Evolutionary conservation across 2,329 filamentous ascomycete genomes (phyloP).

Genomic region (Xylariaceae sp.): DNA sequence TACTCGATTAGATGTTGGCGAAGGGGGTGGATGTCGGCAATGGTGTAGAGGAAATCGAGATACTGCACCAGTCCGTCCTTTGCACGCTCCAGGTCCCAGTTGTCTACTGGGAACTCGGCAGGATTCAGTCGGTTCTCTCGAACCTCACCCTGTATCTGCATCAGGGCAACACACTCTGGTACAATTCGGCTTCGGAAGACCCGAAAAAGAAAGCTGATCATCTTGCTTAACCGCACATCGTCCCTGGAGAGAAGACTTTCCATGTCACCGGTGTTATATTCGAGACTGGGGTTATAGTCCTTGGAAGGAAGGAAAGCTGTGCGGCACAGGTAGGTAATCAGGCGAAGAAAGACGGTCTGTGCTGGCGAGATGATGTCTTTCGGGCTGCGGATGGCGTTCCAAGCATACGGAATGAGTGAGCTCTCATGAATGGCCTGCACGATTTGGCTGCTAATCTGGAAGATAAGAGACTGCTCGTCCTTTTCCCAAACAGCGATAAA

Average conservation of each 20-base stretch:
- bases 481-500: constrained; percentile 98
- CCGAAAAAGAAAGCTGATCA: constrained; percentile 83
- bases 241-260: constrained; percentile 35
- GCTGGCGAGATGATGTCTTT: constrained; percentile 96
- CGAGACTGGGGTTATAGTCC: constrained; percentile 24
- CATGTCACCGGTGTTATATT: constrained; percentile 14
- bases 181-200: constrained; percentile 90
- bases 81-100: constrained; percentile 96
- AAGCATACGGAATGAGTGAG: constrained; percentile 83
- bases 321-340: constrained; percentile 84
- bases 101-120: constrained; percentile 85
- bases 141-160: constrained; percentile 88
- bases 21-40: constrained; percentile 78
- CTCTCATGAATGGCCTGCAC: constrained; percentile 88
- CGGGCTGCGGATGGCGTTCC: constrained; percentile 81
- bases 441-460: constrained; percentile 93
- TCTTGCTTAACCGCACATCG: constrained; percentile 49
- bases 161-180: constrained; percentile 87
- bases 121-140: constrained; percentile 67
- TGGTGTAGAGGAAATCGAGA: constrained; percentile 83
- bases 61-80: constrained; percentile 94
- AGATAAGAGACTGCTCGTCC: constrained; percentile 86
- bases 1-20: constrained; percentile 82
- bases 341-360: constrained; percentile 84
- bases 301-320: constrained; percentile 36